phyloP scores from a whole-genome alignment of 2,329 filamentous ascomycete species.

The Aspergillus sp. region DNA sequence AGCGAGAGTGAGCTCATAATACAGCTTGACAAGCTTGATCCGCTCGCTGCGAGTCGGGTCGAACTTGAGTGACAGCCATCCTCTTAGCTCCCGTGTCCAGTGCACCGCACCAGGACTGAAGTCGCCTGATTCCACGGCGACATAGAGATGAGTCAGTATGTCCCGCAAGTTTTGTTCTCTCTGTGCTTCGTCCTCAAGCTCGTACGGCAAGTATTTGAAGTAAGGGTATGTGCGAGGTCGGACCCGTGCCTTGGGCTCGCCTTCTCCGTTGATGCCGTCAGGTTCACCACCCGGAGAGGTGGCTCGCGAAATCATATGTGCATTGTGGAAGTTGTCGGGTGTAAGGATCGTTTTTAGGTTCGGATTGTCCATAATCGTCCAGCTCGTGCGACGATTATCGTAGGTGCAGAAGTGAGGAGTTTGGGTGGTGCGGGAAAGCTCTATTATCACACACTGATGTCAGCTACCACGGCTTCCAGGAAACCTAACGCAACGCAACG shows the following conservation, averaged over 20 bases:
- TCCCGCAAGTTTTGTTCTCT: slow-evolving; percentile 79
- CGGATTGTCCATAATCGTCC: slow-evolving; percentile 42
- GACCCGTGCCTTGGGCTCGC: slow-evolving; percentile 68
- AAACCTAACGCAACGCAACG: background rate
- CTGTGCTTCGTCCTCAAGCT: slow-evolving; percentile 77
- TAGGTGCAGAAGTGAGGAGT: slow-evolving; percentile 21
- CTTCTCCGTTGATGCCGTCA: slow-evolving; percentile 55
- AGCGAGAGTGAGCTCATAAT: slow-evolving; percentile 90
- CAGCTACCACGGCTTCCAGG: slow-evolving; percentile 25
- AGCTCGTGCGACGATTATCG: slow-evolving; percentile 24
- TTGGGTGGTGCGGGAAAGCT: slow-evolving; percentile 32
- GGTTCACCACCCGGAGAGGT: slow-evolving; percentile 74
- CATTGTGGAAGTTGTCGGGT: slow-evolving; percentile 44
- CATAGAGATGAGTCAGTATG: slow-evolving; percentile 92
- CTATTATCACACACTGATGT: slow-evolving; percentile 28
- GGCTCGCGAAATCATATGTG: slow-evolving; percentile 78
- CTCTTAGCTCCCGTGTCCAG: slow-evolving; percentile 94
- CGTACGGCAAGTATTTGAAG: slow-evolving; percentile 85
- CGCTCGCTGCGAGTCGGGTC: slow-evolving; percentile 86
- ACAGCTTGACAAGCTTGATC: slow-evolving; percentile 82
- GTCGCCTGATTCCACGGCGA: slow-evolving; percentile 87
- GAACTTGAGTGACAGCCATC: slow-evolving; percentile 96
- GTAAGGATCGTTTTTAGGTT: slow-evolving; percentile 40
- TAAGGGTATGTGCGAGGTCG: slow-evolving; percentile 90
- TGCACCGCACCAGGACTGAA: slow-evolving; percentile 92